phyloP scores from a whole-genome alignment of 495 filamentous ascomycete species.

The Astrocystis sublimbata region DNA sequence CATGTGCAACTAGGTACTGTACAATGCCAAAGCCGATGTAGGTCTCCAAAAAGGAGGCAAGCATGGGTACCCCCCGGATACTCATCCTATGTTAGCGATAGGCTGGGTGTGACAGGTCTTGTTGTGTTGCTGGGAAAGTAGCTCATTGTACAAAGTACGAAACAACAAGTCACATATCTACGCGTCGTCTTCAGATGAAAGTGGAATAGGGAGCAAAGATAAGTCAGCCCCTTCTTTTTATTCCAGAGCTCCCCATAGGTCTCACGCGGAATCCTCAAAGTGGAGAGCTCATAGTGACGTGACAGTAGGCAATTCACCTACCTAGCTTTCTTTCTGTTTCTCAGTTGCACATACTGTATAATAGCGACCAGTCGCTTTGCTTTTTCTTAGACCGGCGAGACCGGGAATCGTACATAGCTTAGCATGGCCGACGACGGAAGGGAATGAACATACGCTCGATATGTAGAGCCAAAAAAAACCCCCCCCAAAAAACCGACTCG shows the following conservation, averaged over 20 bases:
- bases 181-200: not conserved
- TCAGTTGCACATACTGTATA: not conserved
- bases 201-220: too few species aligned
- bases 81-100: not conserved
- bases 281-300: slow-evolving; percentile 4
- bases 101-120: not conserved
- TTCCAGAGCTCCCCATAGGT: too few species aligned
- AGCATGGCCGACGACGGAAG: slow-evolving; percentile 11
- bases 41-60: slow-evolving; percentile 10
- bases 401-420: slow-evolving; percentile 10
- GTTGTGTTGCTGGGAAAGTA: not conserved
- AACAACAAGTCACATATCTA: not conserved
- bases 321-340: slow-evolving; percentile 10
- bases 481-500: slow-evolving; percentile 7
- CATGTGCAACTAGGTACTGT: slow-evolving; percentile 17
- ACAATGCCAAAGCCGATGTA: slow-evolving; percentile 19
- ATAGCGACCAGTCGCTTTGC: not conserved
- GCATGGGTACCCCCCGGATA: slow-evolving; percentile 10
- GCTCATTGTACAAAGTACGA: not conserved
- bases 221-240: slow-evolving; percentile 2
- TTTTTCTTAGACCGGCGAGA: slow-evolving; percentile 19
- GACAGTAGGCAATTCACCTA: not conserved
- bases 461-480: not conserved
- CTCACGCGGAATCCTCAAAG: not conserved
- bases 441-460: not conserved